Evolutionary conservation across 495 filamentous ascomycete genomes (phyloP).

Genomic region (Talaromyces proteolyticus): DNA sequence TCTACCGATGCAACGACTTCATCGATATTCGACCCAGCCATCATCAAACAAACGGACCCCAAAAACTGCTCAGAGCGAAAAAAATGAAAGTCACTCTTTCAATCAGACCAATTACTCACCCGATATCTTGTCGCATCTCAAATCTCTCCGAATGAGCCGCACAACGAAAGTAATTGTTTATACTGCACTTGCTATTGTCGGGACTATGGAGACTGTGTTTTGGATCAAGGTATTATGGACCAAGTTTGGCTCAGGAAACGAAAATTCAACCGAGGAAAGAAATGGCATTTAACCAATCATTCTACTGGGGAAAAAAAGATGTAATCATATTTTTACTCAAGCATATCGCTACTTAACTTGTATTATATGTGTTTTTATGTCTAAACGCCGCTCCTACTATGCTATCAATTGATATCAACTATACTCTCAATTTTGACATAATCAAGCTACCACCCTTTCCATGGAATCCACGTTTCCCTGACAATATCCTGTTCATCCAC

Average conservation of each 20-base stretch:
- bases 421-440: too few species aligned
- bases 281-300: too few species aligned
- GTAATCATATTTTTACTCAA: too few species aligned
- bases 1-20: too few species aligned
- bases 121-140: background rate
- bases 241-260: background rate
- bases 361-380: too few species aligned
- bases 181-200: background rate
- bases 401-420: background rate
- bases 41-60: background rate
- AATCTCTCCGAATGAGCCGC: background rate
- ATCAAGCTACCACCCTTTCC: conserved; percentile 20
- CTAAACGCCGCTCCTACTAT: background rate
- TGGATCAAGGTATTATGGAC: background rate
- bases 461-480: conserved; percentile 24
- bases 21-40: background rate
- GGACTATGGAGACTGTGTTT: background rate
- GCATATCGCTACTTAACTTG: too few species aligned
- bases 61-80: background rate
- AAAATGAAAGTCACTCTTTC: too few species aligned
- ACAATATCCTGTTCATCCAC: conserved; percentile 21
- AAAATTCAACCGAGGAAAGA: background rate
- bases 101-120: background rate
- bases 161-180: background rate
- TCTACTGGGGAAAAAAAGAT: too few species aligned